A percentile compares a stretch with the other conserved stretches of the same genome.
Evolutionary conservation across 345 rosid species (phyloP).

Genomic region (Jatropha curcas): DNA sequence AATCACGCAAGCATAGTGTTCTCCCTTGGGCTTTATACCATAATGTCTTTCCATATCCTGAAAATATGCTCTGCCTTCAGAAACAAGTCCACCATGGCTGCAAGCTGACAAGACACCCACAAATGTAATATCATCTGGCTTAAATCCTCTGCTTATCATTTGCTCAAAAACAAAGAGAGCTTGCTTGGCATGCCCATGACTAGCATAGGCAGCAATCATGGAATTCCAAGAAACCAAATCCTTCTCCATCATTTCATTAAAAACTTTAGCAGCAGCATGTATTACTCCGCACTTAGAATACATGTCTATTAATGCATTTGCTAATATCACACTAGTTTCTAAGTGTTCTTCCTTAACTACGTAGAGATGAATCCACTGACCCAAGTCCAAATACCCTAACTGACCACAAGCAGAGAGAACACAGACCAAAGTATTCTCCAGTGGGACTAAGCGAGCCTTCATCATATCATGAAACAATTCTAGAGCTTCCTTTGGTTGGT

Average conservation of each 20-base stretch:
- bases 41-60: constrained; percentile 24
- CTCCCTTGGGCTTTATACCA: constrained; percentile 35
- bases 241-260: constrained; percentile 25
- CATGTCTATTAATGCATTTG: constrained; percentile 43
- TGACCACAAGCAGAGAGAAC: constrained; percentile 49
- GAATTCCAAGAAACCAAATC: constrained; percentile 49
- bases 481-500: constrained; percentile 41
- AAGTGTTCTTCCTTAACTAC: constrained; percentile 13
- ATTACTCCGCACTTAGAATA: constrained; percentile 45
- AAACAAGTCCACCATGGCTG: constrained; percentile 40
- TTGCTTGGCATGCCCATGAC: constrained; percentile 37
- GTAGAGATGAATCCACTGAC: constrained; percentile 27
- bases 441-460: constrained; percentile 24
- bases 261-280: constrained; percentile 31
- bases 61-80: constrained; percentile 34
- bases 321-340: constrained; percentile 29
- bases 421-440: constrained; percentile 40
- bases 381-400: constrained; percentile 36
- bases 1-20: constrained; percentile 48
- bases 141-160: constrained; percentile 21
- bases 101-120: constrained; percentile 46
- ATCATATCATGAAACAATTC: constrained; percentile 33
- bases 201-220: constrained; percentile 39
- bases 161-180: constrained; percentile 38
- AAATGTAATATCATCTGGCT: constrained; percentile 42